A percentile compares a stretch with the other conserved stretches of the same genome.
Conservation (phyloP, 2,329 filamentous ascomycete species). For the Pestalotiopsis sp. region DNA sequence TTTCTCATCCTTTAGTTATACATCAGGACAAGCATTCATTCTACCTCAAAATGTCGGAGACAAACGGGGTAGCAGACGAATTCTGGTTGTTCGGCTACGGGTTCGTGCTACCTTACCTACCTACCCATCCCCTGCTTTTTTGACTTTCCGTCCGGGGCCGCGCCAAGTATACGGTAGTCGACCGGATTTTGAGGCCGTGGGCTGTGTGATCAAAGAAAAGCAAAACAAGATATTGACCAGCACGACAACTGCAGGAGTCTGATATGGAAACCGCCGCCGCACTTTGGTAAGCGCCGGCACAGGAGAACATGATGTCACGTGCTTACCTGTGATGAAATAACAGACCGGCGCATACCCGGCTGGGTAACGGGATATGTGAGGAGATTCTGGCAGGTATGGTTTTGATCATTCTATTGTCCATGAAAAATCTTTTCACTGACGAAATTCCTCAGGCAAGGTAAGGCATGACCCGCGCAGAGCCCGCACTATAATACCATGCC, state of each 20-base stretch:
- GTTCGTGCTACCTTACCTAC: constrained; percentile 52
- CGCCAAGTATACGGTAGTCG: constrained; percentile 12
- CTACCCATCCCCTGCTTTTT: background rate
- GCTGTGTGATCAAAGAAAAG: background rate
- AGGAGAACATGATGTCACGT: background rate
- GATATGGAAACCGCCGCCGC: constrained; percentile 97
- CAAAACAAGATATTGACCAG: background rate
- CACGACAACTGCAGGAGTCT: constrained; percentile 65
- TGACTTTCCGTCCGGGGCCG: background rate
- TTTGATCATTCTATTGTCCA: background rate
- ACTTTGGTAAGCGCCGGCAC: constrained; percentile 70
- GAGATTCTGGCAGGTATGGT: constrained; percentile 92
- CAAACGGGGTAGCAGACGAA: constrained; percentile 52
- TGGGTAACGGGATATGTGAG: constrained; percentile 94
- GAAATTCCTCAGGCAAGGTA: constrained; percentile 26
- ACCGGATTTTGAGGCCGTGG: background rate
- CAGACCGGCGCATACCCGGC: constrained; percentile 83
- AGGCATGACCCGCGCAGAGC: background rate
- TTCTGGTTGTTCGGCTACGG: constrained; percentile 99
- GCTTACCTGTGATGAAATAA: background rate
- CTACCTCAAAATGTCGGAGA: constrained; percentile 21
- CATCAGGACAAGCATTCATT: background rate
- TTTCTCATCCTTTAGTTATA: too few species aligned
- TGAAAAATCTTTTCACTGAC: background rate
- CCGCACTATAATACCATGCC: background rate